Conservation (phyloP, 139 green algal genomes). For the Volvox reticuliferus region DNA sequence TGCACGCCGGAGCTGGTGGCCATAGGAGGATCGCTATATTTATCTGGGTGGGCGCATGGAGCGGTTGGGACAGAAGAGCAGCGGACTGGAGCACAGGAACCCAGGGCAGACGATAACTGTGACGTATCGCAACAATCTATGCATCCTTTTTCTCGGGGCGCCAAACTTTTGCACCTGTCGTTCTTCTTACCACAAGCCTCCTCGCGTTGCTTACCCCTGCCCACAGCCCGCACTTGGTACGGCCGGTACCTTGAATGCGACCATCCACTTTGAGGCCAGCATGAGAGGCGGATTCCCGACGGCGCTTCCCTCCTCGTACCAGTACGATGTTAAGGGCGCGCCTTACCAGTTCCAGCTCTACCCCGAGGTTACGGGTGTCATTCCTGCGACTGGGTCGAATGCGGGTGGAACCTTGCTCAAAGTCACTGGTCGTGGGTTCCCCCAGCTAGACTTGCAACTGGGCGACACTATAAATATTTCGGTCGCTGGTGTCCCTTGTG, state of each 20-base stretch:
- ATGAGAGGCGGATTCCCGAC: slow-evolving; percentile 31
- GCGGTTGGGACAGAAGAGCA: no score
- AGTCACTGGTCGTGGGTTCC: slow-evolving; percentile 55
- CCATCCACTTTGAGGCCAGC: slow-evolving; percentile 53
- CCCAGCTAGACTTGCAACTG: background rate
- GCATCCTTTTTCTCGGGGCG: no score
- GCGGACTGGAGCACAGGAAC: no score
- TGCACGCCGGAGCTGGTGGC: no score
- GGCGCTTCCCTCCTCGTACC: background rate
- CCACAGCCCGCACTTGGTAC: slow-evolving; percentile 46
- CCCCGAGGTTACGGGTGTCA: slow-evolving; percentile 44
- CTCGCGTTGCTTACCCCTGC: background rate
- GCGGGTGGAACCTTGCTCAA: slow-evolving; percentile 46
- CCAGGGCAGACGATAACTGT: no score
- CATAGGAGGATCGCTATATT: no score
- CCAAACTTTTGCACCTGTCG: no score
- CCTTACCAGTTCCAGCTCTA: slow-evolving; percentile 63
- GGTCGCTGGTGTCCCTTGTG: slow-evolving; percentile 45
- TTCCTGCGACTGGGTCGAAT: slow-evolving; percentile 34
- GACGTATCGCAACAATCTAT: no score
- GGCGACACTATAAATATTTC: slow-evolving; percentile 8
- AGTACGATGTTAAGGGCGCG: slow-evolving; percentile 33
- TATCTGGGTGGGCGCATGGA: no score
- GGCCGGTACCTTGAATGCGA: slow-evolving; percentile 36
- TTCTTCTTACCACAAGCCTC: background rate